Conservation (phyloP, 2,329 filamentous ascomycete genomes). For the Aschersonia sp. region DNA sequence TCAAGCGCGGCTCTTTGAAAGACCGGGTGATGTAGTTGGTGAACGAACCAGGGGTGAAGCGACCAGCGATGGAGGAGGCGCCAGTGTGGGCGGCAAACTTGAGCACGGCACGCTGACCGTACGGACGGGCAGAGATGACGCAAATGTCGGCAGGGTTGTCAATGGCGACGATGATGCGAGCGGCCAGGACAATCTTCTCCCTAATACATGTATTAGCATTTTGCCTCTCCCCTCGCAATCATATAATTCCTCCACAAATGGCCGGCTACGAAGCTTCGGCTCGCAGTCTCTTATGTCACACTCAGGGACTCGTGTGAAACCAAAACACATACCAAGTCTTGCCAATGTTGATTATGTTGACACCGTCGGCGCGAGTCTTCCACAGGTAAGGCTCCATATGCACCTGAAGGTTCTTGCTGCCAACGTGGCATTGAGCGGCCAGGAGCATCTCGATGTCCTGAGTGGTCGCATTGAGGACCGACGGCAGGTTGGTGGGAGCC, state of each 20-base stretch:
- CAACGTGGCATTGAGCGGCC: slow-evolving; percentile 89
- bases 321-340: slow-evolving; percentile 79
- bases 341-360: slow-evolving; percentile 98
- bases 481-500: slow-evolving; percentile 87
- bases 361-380: slow-evolving; percentile 97
- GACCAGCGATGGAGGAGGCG: slow-evolving; percentile 93
- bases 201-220: slow-evolving; percentile 28
- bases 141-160: slow-evolving; percentile 99
- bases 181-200: slow-evolving; percentile 99
- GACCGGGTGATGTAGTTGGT: slow-evolving; percentile 99
- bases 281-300: no score
- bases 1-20: slow-evolving; percentile 99
- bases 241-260: no score
- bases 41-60: slow-evolving; percentile 99
- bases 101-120: slow-evolving; percentile 97
- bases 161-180: slow-evolving; percentile 95
- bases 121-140: slow-evolving; percentile 98
- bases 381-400: slow-evolving; percentile 99
- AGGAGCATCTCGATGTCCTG: slow-evolving; percentile 99
- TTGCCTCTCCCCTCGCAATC: no score
- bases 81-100: slow-evolving; percentile 99
- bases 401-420: slow-evolving; percentile 98
- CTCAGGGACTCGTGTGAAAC: not conserved
- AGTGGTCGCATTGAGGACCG: slow-evolving; percentile 90
- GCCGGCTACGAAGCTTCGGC: no score